Evolutionary conservation across 2,329 filamentous ascomycete genomes (phyloP).

Genomic region (Cryphonectria parasitica): DNA sequence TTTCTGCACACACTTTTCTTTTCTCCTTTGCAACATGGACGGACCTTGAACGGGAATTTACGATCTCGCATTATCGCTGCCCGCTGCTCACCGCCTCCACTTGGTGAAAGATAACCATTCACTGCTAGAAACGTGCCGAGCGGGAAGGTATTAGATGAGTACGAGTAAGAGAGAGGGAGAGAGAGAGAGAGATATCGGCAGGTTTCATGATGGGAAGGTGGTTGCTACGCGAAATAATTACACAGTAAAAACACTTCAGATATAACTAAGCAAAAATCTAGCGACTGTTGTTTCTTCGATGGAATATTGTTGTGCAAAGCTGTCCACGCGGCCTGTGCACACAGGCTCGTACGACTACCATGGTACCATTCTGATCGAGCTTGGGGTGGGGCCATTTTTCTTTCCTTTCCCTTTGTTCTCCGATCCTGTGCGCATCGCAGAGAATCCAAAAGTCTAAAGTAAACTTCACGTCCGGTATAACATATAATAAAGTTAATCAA

Average conservation of each 20-base stretch:
- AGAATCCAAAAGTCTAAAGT: neutral
- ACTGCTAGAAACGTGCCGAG: neutral
- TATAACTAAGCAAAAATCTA: neutral
- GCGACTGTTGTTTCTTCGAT: neutral
- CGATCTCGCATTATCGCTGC: neutral
- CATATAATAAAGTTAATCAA: neutral
- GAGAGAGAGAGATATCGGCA: neutral
- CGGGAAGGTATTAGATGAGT: neutral
- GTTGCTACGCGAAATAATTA: neutral
- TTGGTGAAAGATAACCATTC: neutral
- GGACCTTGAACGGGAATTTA: neutral
- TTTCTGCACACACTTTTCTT: neutral
- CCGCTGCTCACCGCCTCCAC: slow-evolving; percentile 8
- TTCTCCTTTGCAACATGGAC: neutral
- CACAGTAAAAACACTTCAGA: neutral
- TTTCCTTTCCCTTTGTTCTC: too few relatives aligned
- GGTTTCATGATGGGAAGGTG: neutral
- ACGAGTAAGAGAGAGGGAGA: too few relatives aligned
- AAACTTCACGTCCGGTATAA: neutral
- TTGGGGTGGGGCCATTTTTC: neutral
- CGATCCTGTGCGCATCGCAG: neutral
- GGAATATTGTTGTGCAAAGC: neutral
- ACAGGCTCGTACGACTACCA: neutral
- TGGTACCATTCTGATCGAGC: neutral
- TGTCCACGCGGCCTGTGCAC: neutral